phyloP scores from a whole-genome alignment of 441 rosid genomes.

The Croton laevigatus region DNA sequence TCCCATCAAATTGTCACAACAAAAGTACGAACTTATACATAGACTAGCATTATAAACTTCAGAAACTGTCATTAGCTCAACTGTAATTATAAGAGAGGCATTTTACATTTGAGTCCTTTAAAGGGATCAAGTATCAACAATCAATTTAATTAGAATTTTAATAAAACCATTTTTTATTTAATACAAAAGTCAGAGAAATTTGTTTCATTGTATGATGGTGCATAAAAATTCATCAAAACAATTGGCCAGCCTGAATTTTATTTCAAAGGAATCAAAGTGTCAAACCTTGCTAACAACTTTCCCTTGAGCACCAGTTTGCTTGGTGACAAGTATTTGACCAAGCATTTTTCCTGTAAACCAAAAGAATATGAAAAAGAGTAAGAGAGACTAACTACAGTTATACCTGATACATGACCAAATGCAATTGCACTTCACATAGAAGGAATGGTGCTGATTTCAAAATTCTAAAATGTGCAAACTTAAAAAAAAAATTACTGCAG shows the following conservation, averaged over 20 bases:
- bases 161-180: neutral
- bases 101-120: neutral
- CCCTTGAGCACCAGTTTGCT: slow-evolving; percentile 98
- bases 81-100: neutral
- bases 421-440: neutral
- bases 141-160: neutral
- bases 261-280: slow-evolving; percentile 6
- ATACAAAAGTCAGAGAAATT: neutral
- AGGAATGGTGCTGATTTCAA: neutral
- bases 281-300: slow-evolving; percentile 98
- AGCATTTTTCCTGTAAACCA: slow-evolving; percentile 81
- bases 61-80: neutral
- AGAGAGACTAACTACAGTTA: neutral
- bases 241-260: neutral
- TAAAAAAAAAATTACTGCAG: neutral
- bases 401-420: neutral
- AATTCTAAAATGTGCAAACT: neutral
- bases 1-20: neutral
- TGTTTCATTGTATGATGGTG: neutral
- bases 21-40: neutral
- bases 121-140: neutral
- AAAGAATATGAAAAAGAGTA: slow-evolving; percentile 10
- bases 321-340: slow-evolving; percentile 91
- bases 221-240: neutral
- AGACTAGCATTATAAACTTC: neutral